Conservation (phyloP, 805 yeast genomes). For the Sporopachydermia quercuum region DNA sequence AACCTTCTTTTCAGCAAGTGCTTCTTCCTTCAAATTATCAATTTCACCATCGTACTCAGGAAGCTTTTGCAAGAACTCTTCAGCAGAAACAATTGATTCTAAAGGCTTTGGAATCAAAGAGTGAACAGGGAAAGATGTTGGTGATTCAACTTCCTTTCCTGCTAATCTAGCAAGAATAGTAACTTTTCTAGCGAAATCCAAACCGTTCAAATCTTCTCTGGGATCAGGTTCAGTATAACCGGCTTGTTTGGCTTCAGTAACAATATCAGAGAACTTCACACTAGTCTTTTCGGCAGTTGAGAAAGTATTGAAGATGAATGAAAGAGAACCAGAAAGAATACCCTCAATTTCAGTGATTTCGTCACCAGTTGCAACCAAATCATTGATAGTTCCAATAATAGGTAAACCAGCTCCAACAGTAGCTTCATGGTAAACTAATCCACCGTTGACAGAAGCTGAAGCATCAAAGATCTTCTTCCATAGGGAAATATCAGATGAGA, state of each 20-base stretch:
- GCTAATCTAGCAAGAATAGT: conserved; percentile 90
- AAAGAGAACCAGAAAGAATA: conserved; percentile 88
- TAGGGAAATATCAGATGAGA: conserved; percentile 55
- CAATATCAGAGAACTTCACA: conserved; percentile 79
- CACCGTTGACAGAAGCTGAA: conserved; percentile 38
- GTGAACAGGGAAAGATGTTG: conserved; percentile 87
- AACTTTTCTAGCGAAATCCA: conserved; percentile 97
- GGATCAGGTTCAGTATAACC: conserved; percentile 99
- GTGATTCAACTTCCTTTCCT: conserved; percentile 73
- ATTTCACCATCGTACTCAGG: conserved; percentile 75
- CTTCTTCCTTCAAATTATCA: conserved; percentile 63
- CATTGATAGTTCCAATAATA: conserved; percentile 75
- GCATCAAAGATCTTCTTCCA: conserved; percentile 65
- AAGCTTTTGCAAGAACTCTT: conserved; percentile 65
- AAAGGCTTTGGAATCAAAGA: conserved; percentile 81
- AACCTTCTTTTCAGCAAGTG: conserved; percentile 73
- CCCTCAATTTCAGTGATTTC: conserved; percentile 87
- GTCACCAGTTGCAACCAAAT: conserved; percentile 86
- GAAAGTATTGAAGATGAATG: conserved; percentile 88
- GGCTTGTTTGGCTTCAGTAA: conserved; percentile 68
- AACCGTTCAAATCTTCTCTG: conserved; percentile 94
- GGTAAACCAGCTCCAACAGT: conserved; percentile 99
- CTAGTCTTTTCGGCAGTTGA: conserved; percentile 45
- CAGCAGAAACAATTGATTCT: conserved; percentile 47
- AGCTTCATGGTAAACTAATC: conserved; percentile 91